Percentiles rank a stretch among this genome's conserved stretches.
Conservation (phyloP, 2,329 filamentous ascomycete species). For the Xylaria polymorpha region DNA sequence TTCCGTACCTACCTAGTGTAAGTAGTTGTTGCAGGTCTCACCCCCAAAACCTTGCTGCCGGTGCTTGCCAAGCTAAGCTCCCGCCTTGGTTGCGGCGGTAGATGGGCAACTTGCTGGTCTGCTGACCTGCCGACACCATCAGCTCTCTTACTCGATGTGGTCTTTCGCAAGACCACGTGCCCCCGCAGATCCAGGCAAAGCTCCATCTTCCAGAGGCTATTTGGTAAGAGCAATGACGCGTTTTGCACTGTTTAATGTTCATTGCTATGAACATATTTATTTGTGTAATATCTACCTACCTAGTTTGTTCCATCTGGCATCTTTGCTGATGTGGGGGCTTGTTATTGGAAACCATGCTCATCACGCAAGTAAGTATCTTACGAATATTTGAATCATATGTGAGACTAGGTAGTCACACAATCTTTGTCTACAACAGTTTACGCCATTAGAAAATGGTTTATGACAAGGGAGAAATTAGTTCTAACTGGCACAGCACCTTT, state of each 20-base stretch:
- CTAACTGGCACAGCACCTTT: background rate
- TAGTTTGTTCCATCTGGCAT: background rate
- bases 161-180: constrained; percentile 36
- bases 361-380: background rate
- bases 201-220: constrained; percentile 5
- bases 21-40: background rate
- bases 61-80: constrained; percentile 26
- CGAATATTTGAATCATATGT: background rate
- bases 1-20: no score
- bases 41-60: constrained; percentile 26
- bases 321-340: constrained; percentile 17
- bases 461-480: background rate
- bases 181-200: constrained; percentile 29
- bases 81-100: constrained; percentile 25
- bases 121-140: constrained; percentile 37
- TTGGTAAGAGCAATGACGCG: constrained; percentile 15
- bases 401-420: background rate
- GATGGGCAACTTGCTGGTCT: constrained; percentile 34
- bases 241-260: constrained; percentile 11
- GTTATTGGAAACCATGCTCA: background rate
- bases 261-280: background rate
- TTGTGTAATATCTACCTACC: background rate
- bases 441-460: constrained; percentile 7
- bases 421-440: no score
- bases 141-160: constrained; percentile 35